Evolutionary conservation across 371 early-diverging fungal species (phyloP), one percentile per base, ranked within the genome.

Genomic region (Apophysomyces variabilis): DNA sequence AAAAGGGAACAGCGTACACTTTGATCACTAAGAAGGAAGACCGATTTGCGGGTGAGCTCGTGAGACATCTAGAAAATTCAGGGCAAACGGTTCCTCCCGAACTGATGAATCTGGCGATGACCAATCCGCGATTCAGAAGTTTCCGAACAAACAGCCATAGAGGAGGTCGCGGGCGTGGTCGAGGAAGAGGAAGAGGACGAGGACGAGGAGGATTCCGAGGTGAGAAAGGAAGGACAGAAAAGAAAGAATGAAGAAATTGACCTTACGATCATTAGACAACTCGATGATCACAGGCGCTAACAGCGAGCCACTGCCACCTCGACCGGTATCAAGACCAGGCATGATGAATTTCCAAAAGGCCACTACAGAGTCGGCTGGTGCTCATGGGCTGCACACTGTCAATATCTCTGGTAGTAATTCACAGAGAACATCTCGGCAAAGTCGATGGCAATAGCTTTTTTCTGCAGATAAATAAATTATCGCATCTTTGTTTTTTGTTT

Each of bases 41-140:
- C 66, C 78, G 83, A 18, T 92, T 92, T 75, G 95, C 95, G 57
- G 89, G 89, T 39, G 87, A 90, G 26, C 68, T 96, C 21, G 93
- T 95, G 5, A 74, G 85, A 12, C 87, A 90, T 69, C 71, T 95
- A 44, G 92, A 93, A 70, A 82, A 85, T n/a, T 80, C 87, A 18
- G 84, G 86, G 4, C 85, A 89, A 67, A 13, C 71, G 3, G 90
- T 92, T 0, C 83, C 91, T 7, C 70, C 66, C 7, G 90, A 87
- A 32, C 70, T 95, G 60, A 70, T 93, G 76, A 73, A 72, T 44
- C 65, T 95, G 37, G 95, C 95, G 1, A 88, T 92, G 92, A 78
- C 80, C 68, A 92, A 94, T 66, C 65, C 84, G 13, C 67, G 90
- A 38, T 93, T 92, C 68, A 74, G 87, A 59, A 87, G 86, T 62